These are phyloP conservation scores for Umbelopsis ramanniana DNA, from an alignment of 192 early-diverging fungal species.

Conservation along the genomic window DNA sequence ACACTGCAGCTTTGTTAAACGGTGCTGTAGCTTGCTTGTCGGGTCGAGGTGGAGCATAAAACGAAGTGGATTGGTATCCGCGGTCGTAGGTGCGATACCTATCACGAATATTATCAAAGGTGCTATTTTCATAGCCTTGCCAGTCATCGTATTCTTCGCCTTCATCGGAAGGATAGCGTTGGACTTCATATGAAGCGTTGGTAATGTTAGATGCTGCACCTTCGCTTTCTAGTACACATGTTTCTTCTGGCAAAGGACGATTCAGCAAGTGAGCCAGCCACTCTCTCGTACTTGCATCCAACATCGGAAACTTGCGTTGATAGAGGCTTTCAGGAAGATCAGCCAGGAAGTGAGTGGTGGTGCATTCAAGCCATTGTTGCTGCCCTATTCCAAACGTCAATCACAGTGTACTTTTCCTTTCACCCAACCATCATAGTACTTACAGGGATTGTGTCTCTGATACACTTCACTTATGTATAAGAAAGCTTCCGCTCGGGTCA, in stretches of 20 bases:
- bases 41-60: no score
- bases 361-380: neutral
- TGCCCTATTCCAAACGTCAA: neutral
- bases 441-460: neutral
- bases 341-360: neutral
- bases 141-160: neutral
- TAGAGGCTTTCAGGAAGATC: neutral
- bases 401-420: neutral
- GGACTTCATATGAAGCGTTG: no score
- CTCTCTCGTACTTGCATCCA: neutral
- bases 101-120: no score
- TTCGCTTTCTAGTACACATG: neutral
- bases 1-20: no score
- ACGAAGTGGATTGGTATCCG: no score
- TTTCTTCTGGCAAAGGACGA: neutral
- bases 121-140: no score
- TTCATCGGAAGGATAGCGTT: neutral
- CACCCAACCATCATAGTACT: neutral
- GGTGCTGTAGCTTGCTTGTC: no score
- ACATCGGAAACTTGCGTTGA: neutral
- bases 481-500: conserved; percentile 34
- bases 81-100: no score
- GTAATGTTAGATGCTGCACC: neutral
- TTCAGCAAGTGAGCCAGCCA: neutral
- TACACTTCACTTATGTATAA: neutral